Evolutionary conservation across 2,329 filamentous ascomycete species (phyloP).

Genomic region (Fusarium metavorans): DNA sequence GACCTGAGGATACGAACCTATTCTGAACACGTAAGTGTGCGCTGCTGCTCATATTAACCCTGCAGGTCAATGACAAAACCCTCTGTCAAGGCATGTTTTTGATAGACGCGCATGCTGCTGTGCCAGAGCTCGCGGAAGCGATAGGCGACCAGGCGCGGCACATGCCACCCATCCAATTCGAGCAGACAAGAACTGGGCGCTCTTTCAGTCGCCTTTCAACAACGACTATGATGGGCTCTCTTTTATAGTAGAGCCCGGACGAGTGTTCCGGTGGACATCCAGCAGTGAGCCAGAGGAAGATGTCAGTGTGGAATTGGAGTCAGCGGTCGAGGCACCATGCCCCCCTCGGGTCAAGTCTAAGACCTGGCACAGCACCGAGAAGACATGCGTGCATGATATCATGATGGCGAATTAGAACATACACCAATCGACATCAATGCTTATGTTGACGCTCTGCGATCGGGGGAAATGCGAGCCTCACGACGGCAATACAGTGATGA

Average conservation of each 20-base stretch:
- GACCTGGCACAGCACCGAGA: slow-evolving; percentile 15
- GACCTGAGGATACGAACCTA: neutral
- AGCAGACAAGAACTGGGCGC: slow-evolving; percentile 3
- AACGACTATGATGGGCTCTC: neutral
- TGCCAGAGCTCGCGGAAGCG: neutral
- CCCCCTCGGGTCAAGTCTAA: neutral
- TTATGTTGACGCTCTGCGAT: neutral
- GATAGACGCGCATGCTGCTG: neutral
- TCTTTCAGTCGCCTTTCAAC: neutral
- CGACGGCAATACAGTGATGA: neutral
- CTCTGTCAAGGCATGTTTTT: neutral
- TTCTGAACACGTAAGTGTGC: neutral
- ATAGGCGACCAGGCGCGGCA: neutral
- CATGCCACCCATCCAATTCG: neutral
- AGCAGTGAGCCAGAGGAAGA: neutral
- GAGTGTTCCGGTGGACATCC: neutral
- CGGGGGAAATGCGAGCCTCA: neutral
- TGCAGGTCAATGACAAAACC: neutral
- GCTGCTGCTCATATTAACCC: neutral
- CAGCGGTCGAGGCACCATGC: neutral
- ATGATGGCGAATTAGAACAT: neutral
- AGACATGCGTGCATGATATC: slow-evolving; percentile 30
- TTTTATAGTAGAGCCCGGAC: neutral
- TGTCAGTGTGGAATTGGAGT: neutral
- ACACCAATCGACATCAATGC: neutral